Conservation (phyloP, 306 rosid species). For the Prosopis cineraria region DNA sequence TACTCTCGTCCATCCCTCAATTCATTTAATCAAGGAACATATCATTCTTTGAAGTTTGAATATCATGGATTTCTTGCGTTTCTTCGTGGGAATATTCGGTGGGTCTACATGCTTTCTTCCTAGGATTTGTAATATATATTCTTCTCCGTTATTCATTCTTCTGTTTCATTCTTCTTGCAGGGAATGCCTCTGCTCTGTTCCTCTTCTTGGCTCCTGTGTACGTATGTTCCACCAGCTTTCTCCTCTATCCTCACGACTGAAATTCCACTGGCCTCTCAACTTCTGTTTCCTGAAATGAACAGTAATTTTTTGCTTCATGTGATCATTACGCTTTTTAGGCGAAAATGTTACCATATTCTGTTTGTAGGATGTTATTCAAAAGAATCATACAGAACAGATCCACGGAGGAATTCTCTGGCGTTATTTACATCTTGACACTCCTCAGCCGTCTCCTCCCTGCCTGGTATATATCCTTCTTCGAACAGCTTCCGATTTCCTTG, state of each 20-base stretch:
- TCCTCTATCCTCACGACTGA: neutral
- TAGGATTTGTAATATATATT: slow-evolving; percentile 31
- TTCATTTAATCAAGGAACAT: neutral
- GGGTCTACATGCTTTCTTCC: neutral
- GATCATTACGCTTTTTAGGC: neutral
- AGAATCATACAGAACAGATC: slow-evolving; percentile 44
- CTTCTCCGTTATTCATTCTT: neutral
- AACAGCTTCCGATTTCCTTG: neutral
- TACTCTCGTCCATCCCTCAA: neutral
- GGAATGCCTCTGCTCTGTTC: slow-evolving; percentile 62
- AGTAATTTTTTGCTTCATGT: neutral
- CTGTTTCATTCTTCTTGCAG: slow-evolving; percentile 27
- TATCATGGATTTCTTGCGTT: slow-evolving; percentile 45
- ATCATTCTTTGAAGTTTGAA: neutral
- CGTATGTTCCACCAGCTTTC: slow-evolving; percentile 27
- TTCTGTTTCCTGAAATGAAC: neutral
- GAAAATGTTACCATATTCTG: neutral
- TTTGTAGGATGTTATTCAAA: slow-evolving; percentile 54
- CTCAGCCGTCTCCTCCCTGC: slow-evolving; percentile 67
- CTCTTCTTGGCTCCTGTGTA: slow-evolving; percentile 59
- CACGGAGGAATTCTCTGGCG: slow-evolving; percentile 66
- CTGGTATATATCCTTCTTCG: slow-evolving; percentile 38
- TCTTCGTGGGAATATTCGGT: slow-evolving; percentile 40
- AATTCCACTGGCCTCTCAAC: too few species aligned
- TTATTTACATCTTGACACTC: slow-evolving; percentile 64